phyloP scores from a whole-genome alignment of 1,284 basidiomycete species.

The Microbotryum lychnidis-dioicae region DNA sequence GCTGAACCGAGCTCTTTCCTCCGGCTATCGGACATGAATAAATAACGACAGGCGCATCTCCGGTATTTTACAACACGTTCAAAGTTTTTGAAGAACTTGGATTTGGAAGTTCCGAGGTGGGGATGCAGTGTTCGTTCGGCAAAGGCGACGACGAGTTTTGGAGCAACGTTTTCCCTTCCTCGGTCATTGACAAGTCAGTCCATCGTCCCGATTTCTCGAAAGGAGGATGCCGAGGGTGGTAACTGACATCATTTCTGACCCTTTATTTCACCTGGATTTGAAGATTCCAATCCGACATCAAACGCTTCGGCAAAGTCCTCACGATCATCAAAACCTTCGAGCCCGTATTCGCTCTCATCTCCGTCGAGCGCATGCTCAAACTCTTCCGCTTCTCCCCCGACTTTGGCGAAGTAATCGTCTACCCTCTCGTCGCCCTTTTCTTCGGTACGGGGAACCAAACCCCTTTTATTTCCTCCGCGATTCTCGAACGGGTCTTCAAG shows the following conservation, averaged over 20 bases:
- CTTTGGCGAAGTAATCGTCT: slow-evolving; percentile 40
- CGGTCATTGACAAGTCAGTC: slow-evolving; percentile 43
- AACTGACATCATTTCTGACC: background rate
- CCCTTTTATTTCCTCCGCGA: slow-evolving; percentile 52
- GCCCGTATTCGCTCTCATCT: slow-evolving; percentile 52
- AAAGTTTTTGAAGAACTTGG: slow-evolving; percentile 50
- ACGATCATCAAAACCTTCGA: slow-evolving; percentile 50
- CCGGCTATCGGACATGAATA: slow-evolving; percentile 14
- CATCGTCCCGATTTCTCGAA: background rate
- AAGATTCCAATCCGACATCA: slow-evolving; percentile 45
- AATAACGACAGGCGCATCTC: slow-evolving; percentile 15
- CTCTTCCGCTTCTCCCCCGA: slow-evolving; percentile 54
- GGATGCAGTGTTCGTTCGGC: slow-evolving; percentile 58
- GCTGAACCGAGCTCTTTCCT: slow-evolving; percentile 37
- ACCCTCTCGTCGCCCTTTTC: slow-evolving; percentile 36
- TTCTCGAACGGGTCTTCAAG: slow-evolving; percentile 53
- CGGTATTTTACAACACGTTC: slow-evolving; percentile 30
- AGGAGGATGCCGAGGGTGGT: background rate
- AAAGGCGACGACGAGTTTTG: slow-evolving; percentile 52
- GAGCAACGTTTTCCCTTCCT: slow-evolving; percentile 57
- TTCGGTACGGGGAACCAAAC: slow-evolving; percentile 52
- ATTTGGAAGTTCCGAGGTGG: slow-evolving; percentile 50
- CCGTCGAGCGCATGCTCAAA: slow-evolving; percentile 52
- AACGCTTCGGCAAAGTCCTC: slow-evolving; percentile 52
- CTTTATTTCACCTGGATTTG: fast-evolving